Base-by-base conservation (phyloP, 1,284 basidiomycete genomes). In the Marasmius sp. region DNA sequence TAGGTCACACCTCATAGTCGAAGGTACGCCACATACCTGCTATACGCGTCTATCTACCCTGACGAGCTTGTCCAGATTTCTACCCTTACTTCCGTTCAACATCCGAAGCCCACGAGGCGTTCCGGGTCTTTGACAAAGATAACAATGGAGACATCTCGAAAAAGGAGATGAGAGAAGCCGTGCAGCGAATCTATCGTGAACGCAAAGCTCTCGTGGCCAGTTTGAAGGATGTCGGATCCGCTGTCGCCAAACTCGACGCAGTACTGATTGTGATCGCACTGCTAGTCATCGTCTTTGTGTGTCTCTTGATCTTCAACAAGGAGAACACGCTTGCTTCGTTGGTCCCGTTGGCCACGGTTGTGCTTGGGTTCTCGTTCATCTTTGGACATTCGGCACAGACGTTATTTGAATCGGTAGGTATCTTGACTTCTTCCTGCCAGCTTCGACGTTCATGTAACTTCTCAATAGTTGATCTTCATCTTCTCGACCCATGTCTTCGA, bases 361-460 rank as follows among this genome's bases (percentile, higher is more conserved):
- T 93, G 62, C 83, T 92, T 53, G 89, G 89, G 8, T 92, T 92
- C 70, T 91, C 89, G 10, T 92, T 92, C 76, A 83, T 92, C 64
- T 94, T 93, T 67, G 92, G 91, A 4, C 87, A 93, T 72, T 91
- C 91, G 7, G 92, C 92, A 8, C 89, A 91, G 69, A 89, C 87
- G 3, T 75, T 94, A 7, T 94, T 94, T 67, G 90, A 93, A 77
- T 91, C 89, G 60, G 88, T 89, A 65, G 57, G 85, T 74, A n/a
- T 5, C 9, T 33, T 4, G 11, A 12, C 36, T 6, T 59, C 62
- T 47, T 5, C 10, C 14, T 14, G 20, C 49, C 16, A 45, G 39
- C 38, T 20, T 18, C 51, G 1, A 56, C 56, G 27, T 20, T 37
- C 51, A 57, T 10, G n/a, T 50, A 59, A 5, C 14, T 61, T 63